Evolutionary conservation across 2,329 filamentous ascomycete genomes (phyloP).

Genomic region (Phialophora macrospora): DNA sequence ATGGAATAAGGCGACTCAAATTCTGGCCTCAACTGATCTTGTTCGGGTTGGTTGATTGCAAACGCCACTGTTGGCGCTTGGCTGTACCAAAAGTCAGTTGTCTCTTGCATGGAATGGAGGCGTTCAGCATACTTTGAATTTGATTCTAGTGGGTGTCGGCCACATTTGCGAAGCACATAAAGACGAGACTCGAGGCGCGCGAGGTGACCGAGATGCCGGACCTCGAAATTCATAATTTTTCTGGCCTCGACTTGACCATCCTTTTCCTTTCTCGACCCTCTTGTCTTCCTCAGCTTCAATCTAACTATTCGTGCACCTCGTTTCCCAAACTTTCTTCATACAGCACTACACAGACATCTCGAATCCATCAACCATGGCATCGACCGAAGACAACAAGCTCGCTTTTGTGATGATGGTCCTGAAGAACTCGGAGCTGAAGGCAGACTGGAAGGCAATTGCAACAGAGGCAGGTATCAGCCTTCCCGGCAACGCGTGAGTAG

Average conservation of each 20-base stretch:
- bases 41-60: background rate
- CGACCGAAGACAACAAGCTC: constrained; percentile 1
- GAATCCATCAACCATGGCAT: background rate
- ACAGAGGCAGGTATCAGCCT: background rate
- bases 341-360: background rate
- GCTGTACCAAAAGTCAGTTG: background rate
- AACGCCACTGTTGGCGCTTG: background rate
- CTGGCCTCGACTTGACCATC: background rate
- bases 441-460: constrained; percentile 1
- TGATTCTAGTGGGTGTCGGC: background rate
- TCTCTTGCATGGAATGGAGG: background rate
- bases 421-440: background rate
- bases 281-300: background rate
- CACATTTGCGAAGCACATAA: background rate
- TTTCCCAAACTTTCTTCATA: background rate
- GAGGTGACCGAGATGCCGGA: background rate
- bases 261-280: background rate
- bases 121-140: background rate
- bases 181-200: background rate
- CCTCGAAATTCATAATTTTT: background rate
- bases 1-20: background rate
- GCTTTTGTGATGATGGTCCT: background rate
- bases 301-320: background rate
- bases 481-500: constrained; percentile 1
- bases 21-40: background rate